These are phyloP conservation scores for Pyrrhoderma lamaoense DNA, from an alignment of 1,284 basidiomycete genomes.

Conservation along the genomic window DNA sequence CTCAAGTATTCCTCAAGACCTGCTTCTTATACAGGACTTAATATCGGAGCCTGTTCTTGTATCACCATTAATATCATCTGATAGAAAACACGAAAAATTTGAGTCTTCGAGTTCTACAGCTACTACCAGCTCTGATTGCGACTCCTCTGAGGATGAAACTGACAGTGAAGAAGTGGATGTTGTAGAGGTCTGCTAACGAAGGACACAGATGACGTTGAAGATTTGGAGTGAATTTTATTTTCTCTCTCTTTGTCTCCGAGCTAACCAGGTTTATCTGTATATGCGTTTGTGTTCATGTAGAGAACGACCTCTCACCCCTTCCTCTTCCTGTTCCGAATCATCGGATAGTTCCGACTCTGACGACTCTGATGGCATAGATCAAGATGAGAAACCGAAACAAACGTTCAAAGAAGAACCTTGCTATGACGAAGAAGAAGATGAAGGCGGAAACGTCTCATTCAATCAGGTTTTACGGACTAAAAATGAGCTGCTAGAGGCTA, in stretches of 20 bases:
- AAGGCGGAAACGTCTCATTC: slow-evolving; percentile 18
- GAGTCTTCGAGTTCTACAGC: slow-evolving; percentile 34
- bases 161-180: slow-evolving; percentile 67
- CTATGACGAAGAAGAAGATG: slow-evolving; percentile 27
- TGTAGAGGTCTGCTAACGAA: slow-evolving; percentile 35
- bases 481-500: slow-evolving; percentile 30
- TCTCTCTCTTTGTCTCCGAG: no score
- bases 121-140: no score
- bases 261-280: neutral
- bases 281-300: neutral
- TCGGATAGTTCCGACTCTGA: slow-evolving; percentile 14
- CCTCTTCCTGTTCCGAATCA: slow-evolving; percentile 16
- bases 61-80: slow-evolving; percentile 6
- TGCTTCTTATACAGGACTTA: slow-evolving; percentile 62
- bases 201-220: slow-evolving; percentile 25
- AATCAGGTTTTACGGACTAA: slow-evolving; percentile 24
- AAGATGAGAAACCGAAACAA: slow-evolving; percentile 8
- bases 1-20: slow-evolving; percentile 56
- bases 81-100: slow-evolving; percentile 10
- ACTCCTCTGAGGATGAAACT: slow-evolving; percentile 41
- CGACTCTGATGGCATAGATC: slow-evolving; percentile 5
- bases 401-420: slow-evolving; percentile 15
- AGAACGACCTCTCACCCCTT: slow-evolving; percentile 1
- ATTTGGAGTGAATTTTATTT: neutral
- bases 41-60: slow-evolving; percentile 34